Evolutionary conservation across 345 rosid species (phyloP), one percentile per base, ranked within the genome.

Genomic region (Citrus inodora): DNA sequence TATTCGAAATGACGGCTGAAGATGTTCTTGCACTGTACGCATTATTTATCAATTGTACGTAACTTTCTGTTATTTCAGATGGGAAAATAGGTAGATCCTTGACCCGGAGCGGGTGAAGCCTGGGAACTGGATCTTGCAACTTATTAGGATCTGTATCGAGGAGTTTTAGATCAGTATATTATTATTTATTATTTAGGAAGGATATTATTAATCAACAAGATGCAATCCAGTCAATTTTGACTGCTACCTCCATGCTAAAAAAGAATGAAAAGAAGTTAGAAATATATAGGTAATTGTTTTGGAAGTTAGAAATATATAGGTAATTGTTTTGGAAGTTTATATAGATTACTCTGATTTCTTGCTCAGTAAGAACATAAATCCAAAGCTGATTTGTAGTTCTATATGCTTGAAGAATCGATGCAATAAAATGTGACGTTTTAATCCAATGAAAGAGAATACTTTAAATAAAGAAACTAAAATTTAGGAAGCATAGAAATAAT

Each of bases 71-170:
- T 3, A 27, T 7, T 27, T n/a, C 37, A 17, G 17, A 48, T 25
- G 19, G 32, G 10, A 9, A 10, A 25, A 28, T 0, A 46, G 60
- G 37, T 16, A 70, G 37, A 70, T 70, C 74, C 74, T 70, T 70
- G 38, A 70, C 28, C 56, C 74, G 21, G 35, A 69, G 32, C 6
- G 73, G 59, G 48, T 46, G 21, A 48, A 70, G 37, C 60, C 38
- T 9, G 10, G 60, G 74, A 17, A 70, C 38, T 48, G 33, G 56
- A 28, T 70, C 60, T 3, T 9, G 5, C 56, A 30, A 70, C n/a
- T 13, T 48, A 17, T 53, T 19, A 33, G 80, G 51, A 78, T 40
- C 80, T 78, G 80, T 35, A 61, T 46, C 24, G 11, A 51, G 35
- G 56, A 53, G 55, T 40, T 1, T 51, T 7, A 33, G 40, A 51